Base-by-base conservation (phyloP, 2,329 filamentous ascomycete species). In the Ceratocystis diversiconidia region DNA sequence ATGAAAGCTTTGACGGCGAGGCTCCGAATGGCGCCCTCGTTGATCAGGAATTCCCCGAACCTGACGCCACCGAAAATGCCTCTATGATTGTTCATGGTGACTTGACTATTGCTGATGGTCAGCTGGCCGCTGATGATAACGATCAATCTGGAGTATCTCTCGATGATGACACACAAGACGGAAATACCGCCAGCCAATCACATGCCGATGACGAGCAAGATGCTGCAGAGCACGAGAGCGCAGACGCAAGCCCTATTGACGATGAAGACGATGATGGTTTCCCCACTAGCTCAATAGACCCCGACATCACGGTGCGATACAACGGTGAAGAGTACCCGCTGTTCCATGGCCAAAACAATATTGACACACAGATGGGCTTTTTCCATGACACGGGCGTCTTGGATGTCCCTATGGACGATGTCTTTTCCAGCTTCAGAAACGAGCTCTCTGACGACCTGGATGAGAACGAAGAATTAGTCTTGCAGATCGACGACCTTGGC, bases 401-500 rank as follows among this genome's bases (percentile, higher is more conserved):
- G 19, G 75, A 79, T 48, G 73, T 75, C 10, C 76, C 75, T 1
- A 75, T 82, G 62, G 76, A 78, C 19, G 72, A 74, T 6, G 73
- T 82, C 10, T 70, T 82, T 62, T 71, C 73, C 19, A 75, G 74
- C 4, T 73, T 82, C 36, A 78, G 80, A 36, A 71, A 72, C 5
- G 78, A 81, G 68, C 74, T 82, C 15, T 71, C 73, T 19, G 74
- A 76, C 48, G 80, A 82, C 63, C 71, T 82, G 2, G 71, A 73
- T 4, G 66, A 72, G 2, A 74, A 76, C 19, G 80, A 82, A 63
- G 79, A 82, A 65, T 72, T 82, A 52, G 74, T 78, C n/a, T 75
- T 82, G 50, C 78, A 80, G 67, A 73, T 82, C 60, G 79, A 82
- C 32, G 77, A 80, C 67, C 75, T 82, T 50, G 79, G 78, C 7